phyloP scores from a whole-genome alignment of 441 rosid genomes.

The Populus hybrid region DNA sequence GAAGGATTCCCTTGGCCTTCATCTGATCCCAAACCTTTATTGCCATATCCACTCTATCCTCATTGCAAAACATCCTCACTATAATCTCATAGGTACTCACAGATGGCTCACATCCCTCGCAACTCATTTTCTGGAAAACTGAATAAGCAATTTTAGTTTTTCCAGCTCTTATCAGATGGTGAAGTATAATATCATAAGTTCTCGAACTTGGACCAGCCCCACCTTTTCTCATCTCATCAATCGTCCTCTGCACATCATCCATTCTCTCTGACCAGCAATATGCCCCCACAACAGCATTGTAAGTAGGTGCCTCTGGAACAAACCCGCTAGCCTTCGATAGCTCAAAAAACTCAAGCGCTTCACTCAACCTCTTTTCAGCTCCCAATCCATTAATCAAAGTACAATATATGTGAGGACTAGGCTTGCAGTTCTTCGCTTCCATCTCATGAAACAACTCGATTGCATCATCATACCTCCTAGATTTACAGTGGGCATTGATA shows the following conservation, averaged over 20 bases:
- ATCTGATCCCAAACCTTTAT: slow-evolving; percentile 63
- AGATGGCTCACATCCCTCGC: slow-evolving; percentile 47
- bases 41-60: slow-evolving; percentile 58
- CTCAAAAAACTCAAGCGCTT: slow-evolving; percentile 58
- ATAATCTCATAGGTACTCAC: slow-evolving; percentile 77
- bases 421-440: slow-evolving; percentile 53
- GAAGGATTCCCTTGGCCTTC: slow-evolving; percentile 69
- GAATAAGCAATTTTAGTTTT: slow-evolving; percentile 52
- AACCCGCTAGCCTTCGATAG: slow-evolving; percentile 56
- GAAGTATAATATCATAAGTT: slow-evolving; percentile 75
- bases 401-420: slow-evolving; percentile 73
- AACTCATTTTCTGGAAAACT: slow-evolving; percentile 53
- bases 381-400: slow-evolving; percentile 79
- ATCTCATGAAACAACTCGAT: slow-evolving; percentile 50
- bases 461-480: slow-evolving; percentile 53
- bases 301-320: slow-evolving; percentile 63
- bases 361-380: slow-evolving; percentile 49
- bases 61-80: slow-evolving; percentile 76
- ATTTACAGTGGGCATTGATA: slow-evolving; percentile 68
- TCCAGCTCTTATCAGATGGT: slow-evolving; percentile 52
- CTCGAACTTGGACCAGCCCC: slow-evolving; percentile 65
- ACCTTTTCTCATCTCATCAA: slow-evolving; percentile 62
- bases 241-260: slow-evolving; percentile 44
- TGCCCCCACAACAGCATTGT: slow-evolving; percentile 76
- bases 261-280: slow-evolving; percentile 61